Evolutionary conservation across 192 early-diverging fungal genomes (phyloP).

Genomic region (Backusella mclennaniae): DNA sequence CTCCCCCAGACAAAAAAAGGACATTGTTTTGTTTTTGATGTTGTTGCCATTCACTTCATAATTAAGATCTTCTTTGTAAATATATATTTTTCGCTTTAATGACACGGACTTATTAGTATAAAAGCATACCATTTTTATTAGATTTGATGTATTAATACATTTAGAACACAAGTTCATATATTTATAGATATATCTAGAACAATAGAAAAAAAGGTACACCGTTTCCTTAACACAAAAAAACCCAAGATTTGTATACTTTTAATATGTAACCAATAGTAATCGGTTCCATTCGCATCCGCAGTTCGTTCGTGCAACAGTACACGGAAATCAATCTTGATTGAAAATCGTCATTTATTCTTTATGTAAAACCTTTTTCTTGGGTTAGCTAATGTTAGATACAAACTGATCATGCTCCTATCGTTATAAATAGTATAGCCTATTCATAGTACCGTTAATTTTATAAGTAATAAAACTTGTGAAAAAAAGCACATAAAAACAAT

Average conservation of each 20-base stretch:
- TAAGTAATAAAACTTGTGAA: background rate
- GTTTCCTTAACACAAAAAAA: background rate
- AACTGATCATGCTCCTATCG: background rate
- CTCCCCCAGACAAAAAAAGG: too few relatives aligned
- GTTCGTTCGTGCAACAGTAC: background rate
- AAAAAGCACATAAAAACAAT: background rate
- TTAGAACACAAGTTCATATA: background rate
- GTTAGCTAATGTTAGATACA: background rate
- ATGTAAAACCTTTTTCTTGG: background rate
- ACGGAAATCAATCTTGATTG: constrained; percentile 4
- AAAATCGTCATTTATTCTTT: background rate
- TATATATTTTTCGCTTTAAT: background rate
- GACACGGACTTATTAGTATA: background rate
- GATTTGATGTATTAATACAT: background rate
- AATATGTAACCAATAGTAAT: background rate
- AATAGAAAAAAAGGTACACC: background rate
- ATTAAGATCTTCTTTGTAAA: background rate
- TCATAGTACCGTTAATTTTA: background rate
- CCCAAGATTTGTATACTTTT: background rate
- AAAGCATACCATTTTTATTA: background rate
- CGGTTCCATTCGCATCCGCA: background rate
- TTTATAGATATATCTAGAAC: background rate
- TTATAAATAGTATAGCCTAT: background rate
- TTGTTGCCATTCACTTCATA: background rate
- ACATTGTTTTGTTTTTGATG: background rate